Base-by-base conservation (phyloP, 331 rosid genomes). In the Malus hybrid region DNA sequence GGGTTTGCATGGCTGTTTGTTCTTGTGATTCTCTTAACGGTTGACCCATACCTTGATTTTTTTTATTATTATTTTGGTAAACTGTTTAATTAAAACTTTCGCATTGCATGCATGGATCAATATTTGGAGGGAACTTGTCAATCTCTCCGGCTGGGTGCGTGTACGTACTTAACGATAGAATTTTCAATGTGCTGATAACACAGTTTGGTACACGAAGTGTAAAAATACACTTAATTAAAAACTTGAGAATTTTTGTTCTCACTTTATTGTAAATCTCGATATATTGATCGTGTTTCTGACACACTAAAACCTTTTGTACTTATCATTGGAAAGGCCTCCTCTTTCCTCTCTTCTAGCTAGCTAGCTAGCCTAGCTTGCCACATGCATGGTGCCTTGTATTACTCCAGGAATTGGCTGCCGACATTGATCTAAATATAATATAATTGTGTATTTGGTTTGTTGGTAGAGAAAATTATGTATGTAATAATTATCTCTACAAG, bases 1-100 rank as follows among this genome's bases (percentile, higher is more conserved):
- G 29, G 76, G 60, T 46, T 78, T 39, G 64, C 39, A 70, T 24
- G 77, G 79, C 29, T 73, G 78, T 46, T 44, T 78, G 56, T 55
- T 14, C 63, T 70, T 36, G 67, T 27, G 50, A 79, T 72, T 83
- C 70, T 79, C 36, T 71, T 22, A 39, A 55, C 80, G 32, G 86
- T 76, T 83, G 86, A 83, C 81, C 77, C 24, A 50, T 50, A 50
- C 56, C 18, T 50, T 50, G 3, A 50, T 14, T 48, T 48, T 14
- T 14, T 16, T 15, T 50, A 1, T 50, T 15, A 8, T 16, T 14
- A 14, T 48, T 50, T 50, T 15, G 56, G 56, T 16, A 1, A 50
- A 50, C 56, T 6, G n/a, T 16, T 50, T 50, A 50, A 15, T 50
- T 50, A 16, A 0, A 50, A 50, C 56, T 29, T 16, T 64, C 6